Evolutionary conservation across 495 filamentous ascomycete species (phyloP).

Genomic region (Ramalina intermedia): DNA sequence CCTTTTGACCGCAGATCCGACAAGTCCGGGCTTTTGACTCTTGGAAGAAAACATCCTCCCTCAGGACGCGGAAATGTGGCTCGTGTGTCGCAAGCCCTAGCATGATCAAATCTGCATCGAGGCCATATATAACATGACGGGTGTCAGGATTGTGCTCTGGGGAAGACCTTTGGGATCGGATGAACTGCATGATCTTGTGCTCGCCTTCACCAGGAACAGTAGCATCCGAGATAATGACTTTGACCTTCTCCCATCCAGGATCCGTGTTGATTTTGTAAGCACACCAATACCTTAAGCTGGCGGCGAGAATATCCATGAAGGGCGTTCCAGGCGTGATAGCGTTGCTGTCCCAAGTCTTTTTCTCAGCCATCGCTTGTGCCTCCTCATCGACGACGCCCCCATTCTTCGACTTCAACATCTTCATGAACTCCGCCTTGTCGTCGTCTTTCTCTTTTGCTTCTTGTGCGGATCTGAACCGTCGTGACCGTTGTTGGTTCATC

Average conservation of each 20-base stretch:
- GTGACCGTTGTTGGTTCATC: conserved; percentile 93
- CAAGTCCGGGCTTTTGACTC: conserved; percentile 69
- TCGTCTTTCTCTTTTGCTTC: conserved; percentile 90
- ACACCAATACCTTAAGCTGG: conserved; percentile 88
- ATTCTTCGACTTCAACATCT: conserved; percentile 62
- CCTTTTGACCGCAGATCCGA: conserved; percentile 76
- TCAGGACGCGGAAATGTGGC: conserved; percentile 89
- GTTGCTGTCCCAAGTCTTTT: conserved; percentile 97
- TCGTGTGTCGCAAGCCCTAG: conserved; percentile 93
- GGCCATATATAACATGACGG: conserved; percentile 84
- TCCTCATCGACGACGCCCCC: conserved; percentile 44
- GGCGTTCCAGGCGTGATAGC: conserved; percentile 96
- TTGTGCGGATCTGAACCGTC: conserved; percentile 82
- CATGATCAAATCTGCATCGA: conserved; percentile 99
- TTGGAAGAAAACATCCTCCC: conserved; percentile 93
- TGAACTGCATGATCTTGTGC: conserved; percentile 99
- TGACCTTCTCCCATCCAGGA: conserved; percentile 86
- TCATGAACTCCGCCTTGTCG: conserved; percentile 73
- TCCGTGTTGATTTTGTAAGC: conserved; percentile 95
- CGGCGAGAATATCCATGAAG: conserved; percentile 93
- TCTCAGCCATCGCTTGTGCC: conserved; percentile 46
- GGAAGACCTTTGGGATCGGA: conserved; percentile 80
- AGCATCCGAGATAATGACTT: conserved; percentile 96
- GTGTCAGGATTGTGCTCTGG: conserved; percentile 94
- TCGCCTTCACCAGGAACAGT: conserved; percentile 96